These are phyloP conservation scores for Gossypioides kirkii DNA, from an alignment of 345 rosid genomes.

Conservation along the genomic window DNA sequence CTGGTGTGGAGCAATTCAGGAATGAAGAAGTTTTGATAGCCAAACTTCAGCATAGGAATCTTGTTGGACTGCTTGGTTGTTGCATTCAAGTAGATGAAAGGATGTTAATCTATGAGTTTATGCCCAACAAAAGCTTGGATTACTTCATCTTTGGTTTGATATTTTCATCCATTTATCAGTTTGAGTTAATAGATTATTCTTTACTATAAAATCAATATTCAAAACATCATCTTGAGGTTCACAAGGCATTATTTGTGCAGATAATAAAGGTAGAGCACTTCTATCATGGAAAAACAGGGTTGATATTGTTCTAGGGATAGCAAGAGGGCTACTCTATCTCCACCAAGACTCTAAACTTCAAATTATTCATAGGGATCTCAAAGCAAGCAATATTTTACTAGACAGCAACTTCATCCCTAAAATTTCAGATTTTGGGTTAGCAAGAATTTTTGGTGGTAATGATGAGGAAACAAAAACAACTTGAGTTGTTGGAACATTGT, in stretches of 20 bases:
- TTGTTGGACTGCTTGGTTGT: constrained; percentile 23
- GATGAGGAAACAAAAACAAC: constrained; percentile 5
- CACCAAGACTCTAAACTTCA: constrained; percentile 37
- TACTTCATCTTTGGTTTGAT: constrained; percentile 5
- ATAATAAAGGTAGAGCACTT: background rate
- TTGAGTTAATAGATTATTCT: background rate
- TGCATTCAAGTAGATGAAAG: constrained; percentile 8
- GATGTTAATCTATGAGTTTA: constrained; percentile 13
- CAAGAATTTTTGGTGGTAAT: background rate
- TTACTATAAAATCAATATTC: background rate
- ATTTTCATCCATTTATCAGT: background rate
- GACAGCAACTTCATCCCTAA: constrained; percentile 33
- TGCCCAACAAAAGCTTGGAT: constrained; percentile 12
- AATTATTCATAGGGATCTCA: constrained; percentile 35
- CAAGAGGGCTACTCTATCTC: constrained; percentile 35
- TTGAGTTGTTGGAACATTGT: constrained; percentile 7
- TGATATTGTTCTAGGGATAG: constrained; percentile 28
- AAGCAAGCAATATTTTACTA: constrained; percentile 27
- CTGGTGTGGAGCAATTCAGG: constrained; percentile 24
- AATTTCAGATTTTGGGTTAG: constrained; percentile 40
- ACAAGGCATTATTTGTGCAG: constrained; percentile 4
- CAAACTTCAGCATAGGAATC: constrained; percentile 32
- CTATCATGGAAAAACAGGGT: constrained; percentile 23
- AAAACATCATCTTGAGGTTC: background rate
- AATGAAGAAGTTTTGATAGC: constrained; percentile 26